These are phyloP conservation scores for Puccinia novopanici DNA, from an alignment of 1,284 basidiomycete species.

Conservation along the genomic window DNA sequence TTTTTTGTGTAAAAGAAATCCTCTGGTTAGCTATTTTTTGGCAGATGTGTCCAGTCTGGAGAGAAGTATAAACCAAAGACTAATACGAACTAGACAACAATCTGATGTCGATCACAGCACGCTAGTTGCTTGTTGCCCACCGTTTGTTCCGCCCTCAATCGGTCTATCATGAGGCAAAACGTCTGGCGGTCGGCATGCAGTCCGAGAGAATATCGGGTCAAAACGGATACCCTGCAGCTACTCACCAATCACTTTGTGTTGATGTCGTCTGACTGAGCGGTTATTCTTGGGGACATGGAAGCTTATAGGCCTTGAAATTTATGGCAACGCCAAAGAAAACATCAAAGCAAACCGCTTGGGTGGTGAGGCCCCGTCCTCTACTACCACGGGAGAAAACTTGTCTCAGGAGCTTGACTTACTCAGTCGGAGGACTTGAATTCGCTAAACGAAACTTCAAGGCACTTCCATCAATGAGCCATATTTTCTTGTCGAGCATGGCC, in stretches of 20 bases:
- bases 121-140: conserved; percentile 34
- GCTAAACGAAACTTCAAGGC: conserved; percentile 48
- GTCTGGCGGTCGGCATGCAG: background rate
- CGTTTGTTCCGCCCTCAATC: conserved; percentile 42
- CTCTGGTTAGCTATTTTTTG: background rate
- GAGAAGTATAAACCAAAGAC: background rate
- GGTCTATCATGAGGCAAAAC: conserved; percentile 19
- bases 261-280: conserved; percentile 38
- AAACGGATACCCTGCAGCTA: background rate
- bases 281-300: conserved; percentile 20
- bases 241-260: conserved; percentile 45
- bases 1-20: background rate
- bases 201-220: background rate
- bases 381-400: background rate
- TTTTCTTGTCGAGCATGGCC: conserved; percentile 42
- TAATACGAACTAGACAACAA: conserved; percentile 39
- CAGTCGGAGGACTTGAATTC: conserved; percentile 37
- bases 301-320: conserved; percentile 1
- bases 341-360: background rate
- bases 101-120: conserved; percentile 42
- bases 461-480: conserved; percentile 44
- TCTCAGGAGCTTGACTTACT: conserved; percentile 25
- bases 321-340: background rate
- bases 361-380: background rate
- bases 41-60: background rate